These are phyloP conservation scores for Phytopythium ostracodes DNA, from an alignment of 352 stramenopile species.

Conservation along the genomic window DNA sequence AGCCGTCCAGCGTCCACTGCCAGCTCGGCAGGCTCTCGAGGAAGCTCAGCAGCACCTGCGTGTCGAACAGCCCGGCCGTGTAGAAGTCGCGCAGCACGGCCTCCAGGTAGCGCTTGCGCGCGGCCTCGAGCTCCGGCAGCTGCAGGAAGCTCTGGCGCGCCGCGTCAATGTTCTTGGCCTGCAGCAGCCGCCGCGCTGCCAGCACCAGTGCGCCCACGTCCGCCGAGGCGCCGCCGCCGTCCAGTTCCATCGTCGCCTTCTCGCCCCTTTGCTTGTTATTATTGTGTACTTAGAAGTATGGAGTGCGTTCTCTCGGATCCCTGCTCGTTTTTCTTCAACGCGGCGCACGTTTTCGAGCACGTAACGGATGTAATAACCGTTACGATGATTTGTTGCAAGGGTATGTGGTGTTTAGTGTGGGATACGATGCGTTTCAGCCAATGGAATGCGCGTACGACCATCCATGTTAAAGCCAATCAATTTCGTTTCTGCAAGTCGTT, in stretches of 20 bases:
- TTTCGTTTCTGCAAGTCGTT: background rate
- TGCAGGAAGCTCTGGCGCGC: constrained; percentile 49
- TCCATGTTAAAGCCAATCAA: background rate
- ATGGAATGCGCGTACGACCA: no score
- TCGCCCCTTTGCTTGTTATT: background rate
- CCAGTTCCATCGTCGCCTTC: background rate
- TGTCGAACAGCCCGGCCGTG: constrained; percentile 52
- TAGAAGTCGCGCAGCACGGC: constrained; percentile 62
- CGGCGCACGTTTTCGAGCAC: background rate
- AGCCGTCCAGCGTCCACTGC: constrained; percentile 70
- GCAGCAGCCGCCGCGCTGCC: constrained; percentile 33
- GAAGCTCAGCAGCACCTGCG: constrained; percentile 64
- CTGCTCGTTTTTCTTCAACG: constrained; percentile 6
- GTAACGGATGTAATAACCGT: no score
- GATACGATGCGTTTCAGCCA: no score
- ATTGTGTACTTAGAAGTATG: no score
- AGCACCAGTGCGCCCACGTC: constrained; percentile 25
- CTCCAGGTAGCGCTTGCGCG: constrained; percentile 38
- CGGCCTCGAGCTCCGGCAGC: constrained; percentile 47
- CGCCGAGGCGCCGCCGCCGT: constrained; percentile 7
- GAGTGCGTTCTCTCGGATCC: background rate
- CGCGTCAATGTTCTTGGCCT: constrained; percentile 51
- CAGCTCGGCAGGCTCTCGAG: constrained; percentile 60
- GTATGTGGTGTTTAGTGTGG: no score
- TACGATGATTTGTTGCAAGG: no score